A percentile compares a stretch with the other conserved stretches of the same genome.
Evolutionary conservation across 371 early-diverging fungal genomes (phyloP).

Genomic region (Synchytrium microbalum): DNA sequence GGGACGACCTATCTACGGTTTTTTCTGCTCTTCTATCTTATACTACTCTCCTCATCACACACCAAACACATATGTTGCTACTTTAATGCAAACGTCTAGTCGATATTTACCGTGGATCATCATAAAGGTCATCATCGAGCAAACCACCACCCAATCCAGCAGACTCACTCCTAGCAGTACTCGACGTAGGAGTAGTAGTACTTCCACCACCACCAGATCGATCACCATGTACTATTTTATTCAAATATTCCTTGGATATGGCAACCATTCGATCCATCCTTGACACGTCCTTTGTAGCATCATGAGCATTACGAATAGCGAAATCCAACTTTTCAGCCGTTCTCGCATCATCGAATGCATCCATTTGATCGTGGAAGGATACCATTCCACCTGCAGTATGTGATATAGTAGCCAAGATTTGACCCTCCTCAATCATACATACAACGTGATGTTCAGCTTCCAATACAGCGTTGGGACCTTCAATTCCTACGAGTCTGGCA

Average conservation of each 20-base stretch:
- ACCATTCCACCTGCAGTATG: constrained; percentile 57
- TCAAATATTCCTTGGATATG: constrained; percentile 45
- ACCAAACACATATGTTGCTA: too few species aligned
- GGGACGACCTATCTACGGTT: too few species aligned
- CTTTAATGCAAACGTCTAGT: too few species aligned
- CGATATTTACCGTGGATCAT: background rate
- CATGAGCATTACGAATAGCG: constrained; percentile 38
- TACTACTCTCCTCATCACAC: too few species aligned
- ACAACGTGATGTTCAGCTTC: constrained; percentile 41
- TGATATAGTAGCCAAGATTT: constrained; percentile 56
- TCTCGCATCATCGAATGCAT: constrained; percentile 30
- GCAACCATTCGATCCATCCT: constrained; percentile 42
- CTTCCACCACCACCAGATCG: constrained; percentile 12
- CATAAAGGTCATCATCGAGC: background rate
- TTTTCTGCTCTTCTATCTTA: too few species aligned
- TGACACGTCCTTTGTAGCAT: constrained; percentile 30
- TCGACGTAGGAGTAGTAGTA: too few species aligned
- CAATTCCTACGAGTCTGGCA: constrained; percentile 42
- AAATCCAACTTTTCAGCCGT: constrained; percentile 40
- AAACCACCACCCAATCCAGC: background rate
- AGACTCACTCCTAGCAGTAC: too few species aligned
- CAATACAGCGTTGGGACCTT: constrained; percentile 6
- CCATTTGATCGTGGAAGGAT: constrained; percentile 52
- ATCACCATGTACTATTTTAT: constrained; percentile 19
- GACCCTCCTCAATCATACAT: constrained; percentile 46